A percentile compares a stretch with the other conserved stretches of the same genome.
These are phyloP conservation scores for Botryotinia calthae DNA, from an alignment of 2,329 filamentous ascomycete species.

Conservation along the genomic window DNA sequence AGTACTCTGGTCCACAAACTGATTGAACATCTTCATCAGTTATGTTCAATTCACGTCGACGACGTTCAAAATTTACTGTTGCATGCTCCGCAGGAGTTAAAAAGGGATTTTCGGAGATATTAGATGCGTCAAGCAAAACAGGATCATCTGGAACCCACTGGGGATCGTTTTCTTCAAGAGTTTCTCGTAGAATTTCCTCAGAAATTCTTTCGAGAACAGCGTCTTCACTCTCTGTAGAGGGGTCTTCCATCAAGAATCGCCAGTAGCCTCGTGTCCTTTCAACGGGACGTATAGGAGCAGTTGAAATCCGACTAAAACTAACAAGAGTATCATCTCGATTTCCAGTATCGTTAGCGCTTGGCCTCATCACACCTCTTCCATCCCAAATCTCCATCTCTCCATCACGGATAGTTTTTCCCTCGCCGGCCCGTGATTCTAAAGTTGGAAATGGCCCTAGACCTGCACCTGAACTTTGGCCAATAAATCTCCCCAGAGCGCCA, in stretches of 20 bases:
- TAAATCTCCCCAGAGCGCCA: conserved; percentile 62
- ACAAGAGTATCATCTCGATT: conserved; percentile 60
- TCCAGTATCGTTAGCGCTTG: conserved; percentile 59
- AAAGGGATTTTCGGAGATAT: neutral
- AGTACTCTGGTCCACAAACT: conserved; percentile 32
- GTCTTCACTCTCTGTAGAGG: conserved; percentile 29
- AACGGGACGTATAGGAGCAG: neutral
- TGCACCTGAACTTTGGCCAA: conserved; percentile 47
- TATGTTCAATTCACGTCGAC: conserved; percentile 31
- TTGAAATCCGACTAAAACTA: conserved; percentile 21
- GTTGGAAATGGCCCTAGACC: conserved; percentile 51
- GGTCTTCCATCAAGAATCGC: conserved; percentile 35
- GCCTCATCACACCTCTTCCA: conserved; percentile 57
- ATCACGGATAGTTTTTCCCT: conserved; percentile 66
- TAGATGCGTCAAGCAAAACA: neutral
- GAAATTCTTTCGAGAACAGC: conserved; percentile 25
- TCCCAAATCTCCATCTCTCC: conserved; percentile 65
- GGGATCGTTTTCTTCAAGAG: neutral
- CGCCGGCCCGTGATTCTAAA: conserved; percentile 53
- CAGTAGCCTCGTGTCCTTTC: conserved; percentile 29
- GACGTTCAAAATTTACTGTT: conserved; percentile 25
- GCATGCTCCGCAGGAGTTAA: neutral
- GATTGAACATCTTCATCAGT: conserved; percentile 37
- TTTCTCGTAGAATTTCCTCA: neutral
- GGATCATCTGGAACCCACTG: neutral